phyloP scores from a whole-genome alignment of 768 basidiomycete species.

The Lactarius hatsudake region DNA sequence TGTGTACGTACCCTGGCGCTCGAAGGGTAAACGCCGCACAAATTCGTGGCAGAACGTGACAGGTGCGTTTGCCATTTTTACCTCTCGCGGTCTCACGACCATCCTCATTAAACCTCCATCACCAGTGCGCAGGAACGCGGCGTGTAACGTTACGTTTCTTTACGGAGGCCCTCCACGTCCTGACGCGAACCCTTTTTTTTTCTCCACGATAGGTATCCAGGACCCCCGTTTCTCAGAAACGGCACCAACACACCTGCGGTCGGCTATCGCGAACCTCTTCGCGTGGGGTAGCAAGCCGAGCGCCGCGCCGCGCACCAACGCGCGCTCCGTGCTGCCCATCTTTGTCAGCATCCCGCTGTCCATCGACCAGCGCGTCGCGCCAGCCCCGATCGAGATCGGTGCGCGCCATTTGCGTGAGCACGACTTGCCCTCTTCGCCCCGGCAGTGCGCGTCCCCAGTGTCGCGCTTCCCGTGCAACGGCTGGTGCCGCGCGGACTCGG shows the following conservation, averaged over 20 bases:
- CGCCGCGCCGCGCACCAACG: not conserved
- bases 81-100: not conserved
- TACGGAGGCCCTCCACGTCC: not conserved
- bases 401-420: slow-evolving; percentile 5
- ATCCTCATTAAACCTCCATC: not conserved
- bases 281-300: not conserved
- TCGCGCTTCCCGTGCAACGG: slow-evolving; percentile 26
- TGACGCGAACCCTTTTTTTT: not conserved
- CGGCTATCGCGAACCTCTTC: not conserved
- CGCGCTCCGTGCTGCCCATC: slow-evolving; percentile 16
- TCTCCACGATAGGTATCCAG: not conserved
- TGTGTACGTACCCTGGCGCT: slow-evolving; percentile 27
- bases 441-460: slow-evolving; percentile 24
- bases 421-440: slow-evolving; percentile 15
- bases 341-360: slow-evolving; percentile 16
- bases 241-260: not conserved
- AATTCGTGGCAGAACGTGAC: slow-evolving; percentile 26
- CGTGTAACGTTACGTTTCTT: not conserved
- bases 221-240: not conserved
- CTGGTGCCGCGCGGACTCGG: slow-evolving; percentile 20
- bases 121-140: slow-evolving; percentile 17
- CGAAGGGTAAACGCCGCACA: slow-evolving; percentile 26
- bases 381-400: not conserved
- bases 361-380: slow-evolving; percentile 13
- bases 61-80: slow-evolving; percentile 10